Percentiles rank a stretch among this genome's conserved stretches.
Evolutionary conservation across 441 rosid species (phyloP).

Genomic region (Arabidopsis lyrata): DNA sequence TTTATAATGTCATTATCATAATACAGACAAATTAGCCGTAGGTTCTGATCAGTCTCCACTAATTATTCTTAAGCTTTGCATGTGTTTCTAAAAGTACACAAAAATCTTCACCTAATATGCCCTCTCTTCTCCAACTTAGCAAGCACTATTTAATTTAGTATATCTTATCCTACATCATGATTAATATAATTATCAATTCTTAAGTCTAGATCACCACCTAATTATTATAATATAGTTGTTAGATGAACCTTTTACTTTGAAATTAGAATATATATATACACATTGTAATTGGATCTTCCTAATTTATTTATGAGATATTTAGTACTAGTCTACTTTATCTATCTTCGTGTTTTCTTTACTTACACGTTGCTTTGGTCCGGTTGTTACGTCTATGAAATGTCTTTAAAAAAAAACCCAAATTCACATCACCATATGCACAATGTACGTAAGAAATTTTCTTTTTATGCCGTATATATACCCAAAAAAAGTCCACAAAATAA

Average conservation of each 20-base stretch:
- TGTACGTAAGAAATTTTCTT: neutral
- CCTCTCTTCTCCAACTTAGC: slow-evolving; percentile 32
- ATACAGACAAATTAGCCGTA: slow-evolving; percentile 43
- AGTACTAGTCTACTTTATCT: slow-evolving; percentile 30
- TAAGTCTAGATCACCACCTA: slow-evolving; percentile 32
- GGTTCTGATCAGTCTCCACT: slow-evolving; percentile 46
- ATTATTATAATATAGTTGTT: slow-evolving; percentile 10
- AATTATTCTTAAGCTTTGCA: slow-evolving; percentile 36
- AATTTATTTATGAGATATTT: neutral
- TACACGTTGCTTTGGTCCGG: slow-evolving; percentile 31
- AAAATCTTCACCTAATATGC: slow-evolving; percentile 46
- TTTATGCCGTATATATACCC: slow-evolving; percentile 13
- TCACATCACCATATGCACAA: slow-evolving; percentile 9
- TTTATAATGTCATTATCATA: slow-evolving; percentile 32
- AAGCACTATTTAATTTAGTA: slow-evolving; percentile 31
- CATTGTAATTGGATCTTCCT: slow-evolving; percentile 8
- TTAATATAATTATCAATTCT: slow-evolving; percentile 17
- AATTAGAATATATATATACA: slow-evolving; percentile 20
- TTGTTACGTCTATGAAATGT: slow-evolving; percentile 35
- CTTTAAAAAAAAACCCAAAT: slow-evolving; percentile 23
- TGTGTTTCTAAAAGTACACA: slow-evolving; percentile 47
- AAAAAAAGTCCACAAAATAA: slow-evolving; percentile 5
- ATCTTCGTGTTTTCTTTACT: slow-evolving; percentile 36
- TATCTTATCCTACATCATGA: slow-evolving; percentile 35
- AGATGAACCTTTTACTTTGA: slow-evolving; percentile 21